Base-by-base conservation (phyloP, 2,329 filamentous ascomycete species). In the Aspergillus pseudoviridinutans region DNA sequence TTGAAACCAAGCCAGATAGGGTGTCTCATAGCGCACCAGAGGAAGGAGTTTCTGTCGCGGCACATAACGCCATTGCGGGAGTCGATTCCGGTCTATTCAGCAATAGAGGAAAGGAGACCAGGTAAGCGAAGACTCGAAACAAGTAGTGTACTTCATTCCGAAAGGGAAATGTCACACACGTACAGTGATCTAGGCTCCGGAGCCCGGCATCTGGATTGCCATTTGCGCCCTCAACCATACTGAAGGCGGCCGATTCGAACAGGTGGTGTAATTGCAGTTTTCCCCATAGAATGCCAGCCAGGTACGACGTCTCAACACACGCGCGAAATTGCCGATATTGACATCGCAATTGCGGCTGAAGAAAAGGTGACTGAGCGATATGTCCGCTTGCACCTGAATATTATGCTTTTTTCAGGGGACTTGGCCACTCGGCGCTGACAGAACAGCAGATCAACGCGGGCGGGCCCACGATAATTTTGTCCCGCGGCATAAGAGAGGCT, bases 1-100 rank as follows among this genome's bases (percentile, higher is more conserved):
- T 81, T 99, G 94, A 70, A 96, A 79, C 78, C 85, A 88, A 57
- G 93, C 93, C 20, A 99, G 86, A 75, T 96, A 94, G 1, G 92
- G 93, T 29, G 94, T 99, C 79, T 99, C 94, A 88, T 88, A 92
- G 72, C 94, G 87, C 56, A 97, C 87, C 58, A 97, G 82, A 61
- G 93, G 93, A 58, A 99, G 87, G 58, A 93, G 81, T 66, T 80
- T 80, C 74, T 96, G 88, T 72, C 94, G 91, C 65, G 96, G 77
- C 61, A 80, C 79, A 78, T 97, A 96, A 68, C 94, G 88, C 94
- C 94, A 97, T 82, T 76, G 76, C 55, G 94, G 92, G 58, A 99
- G 85, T 64, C 87, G 87, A 72, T 86, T 85, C 70, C 89, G 91
- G 77, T 96, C 92, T 96, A 69, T 57, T 32, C 51, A 55, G 55